phyloP scores from a whole-genome alignment of 148 eudicot species.

The Amaranthus palmeri region DNA sequence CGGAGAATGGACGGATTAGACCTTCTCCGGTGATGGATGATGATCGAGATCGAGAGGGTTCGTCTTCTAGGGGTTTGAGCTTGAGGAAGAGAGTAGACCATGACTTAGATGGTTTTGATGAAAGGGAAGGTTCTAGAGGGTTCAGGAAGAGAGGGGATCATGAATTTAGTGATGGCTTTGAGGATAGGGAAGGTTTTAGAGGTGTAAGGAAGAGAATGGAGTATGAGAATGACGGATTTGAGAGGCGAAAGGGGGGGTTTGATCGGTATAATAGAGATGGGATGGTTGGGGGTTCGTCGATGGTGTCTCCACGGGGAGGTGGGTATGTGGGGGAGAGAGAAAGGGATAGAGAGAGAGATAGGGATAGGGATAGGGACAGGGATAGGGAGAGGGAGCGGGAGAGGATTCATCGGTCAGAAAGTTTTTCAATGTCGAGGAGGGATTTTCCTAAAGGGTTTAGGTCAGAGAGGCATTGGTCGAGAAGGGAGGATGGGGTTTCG shows the following conservation, averaged over 20 bases:
- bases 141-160: constrained; percentile 31
- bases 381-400: constrained; percentile 51
- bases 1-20: constrained; percentile 31
- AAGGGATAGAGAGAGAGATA: constrained; percentile 29
- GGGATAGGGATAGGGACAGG: constrained; percentile 43
- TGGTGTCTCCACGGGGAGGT: constrained; percentile 57
- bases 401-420: constrained; percentile 67
- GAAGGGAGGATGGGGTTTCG: constrained; percentile 56
- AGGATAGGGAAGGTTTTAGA: constrained; percentile 58
- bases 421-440: constrained; percentile 72
- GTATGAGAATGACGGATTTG: constrained; percentile 62
- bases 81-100: constrained; percentile 29
- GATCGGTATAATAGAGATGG: constrained; percentile 64
- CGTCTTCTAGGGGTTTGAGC: constrained; percentile 26
- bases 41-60: constrained; percentile 31
- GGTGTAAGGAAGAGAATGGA: constrained; percentile 62
- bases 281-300: constrained; percentile 42
- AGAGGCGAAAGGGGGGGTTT: constrained; percentile 50
- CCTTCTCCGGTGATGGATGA: constrained; percentile 27
- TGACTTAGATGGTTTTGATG: constrained; percentile 49
- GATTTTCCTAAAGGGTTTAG: constrained; percentile 88
- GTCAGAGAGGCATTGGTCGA: constrained; percentile 83
- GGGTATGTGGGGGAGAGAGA: constrained; percentile 50
- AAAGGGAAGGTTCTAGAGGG: constrained; percentile 56
- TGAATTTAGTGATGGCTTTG: constrained; percentile 30